Base-by-base conservation (phyloP, 73 alveolate genomes). In the Breviolum minutum region DNA sequence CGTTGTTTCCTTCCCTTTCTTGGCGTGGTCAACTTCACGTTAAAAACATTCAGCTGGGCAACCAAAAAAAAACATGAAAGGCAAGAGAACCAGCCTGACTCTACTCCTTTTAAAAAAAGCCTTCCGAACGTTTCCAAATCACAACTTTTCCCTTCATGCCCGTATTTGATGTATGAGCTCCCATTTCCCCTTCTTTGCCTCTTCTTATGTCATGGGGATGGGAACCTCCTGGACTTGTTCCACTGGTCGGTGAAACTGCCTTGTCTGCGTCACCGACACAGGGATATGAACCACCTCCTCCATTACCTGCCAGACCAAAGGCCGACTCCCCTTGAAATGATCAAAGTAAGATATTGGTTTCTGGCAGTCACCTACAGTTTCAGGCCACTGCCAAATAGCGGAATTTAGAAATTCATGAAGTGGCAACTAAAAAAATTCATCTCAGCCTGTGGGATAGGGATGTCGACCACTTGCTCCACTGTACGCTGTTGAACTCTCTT, bases 271-370 rank as follows among this genome's bases (percentile, higher is more conserved):
- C 66, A 93, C 92, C 16, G 64, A 10, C 98, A 68, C 61, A 24
- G 98, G 98, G 66, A 93, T 76, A 48, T 93, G 89, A n/a, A 93
- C 98, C 22, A 93, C 60, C 98, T 70, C 96, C 63, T 87, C 95
- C 70, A 87, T 82, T 29, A 66, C 81, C 95, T 85, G 63, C 40
- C 26, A 17, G 62, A 40, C 63, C n/a, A 68, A 68, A 14, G 77
- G n/a, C 24, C 77, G 77, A 1, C n/a, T 2, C 24, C 77, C 77
- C 77, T 17, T 6, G 8, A 22, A 68, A 68, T 68, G 77, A 14
- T 68, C n/a, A 22, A 68, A 68, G n/a, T 68, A 17, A 68, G 8
- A 68, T 68, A 68, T 68, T 22, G 17, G 77, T 40, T 40, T 40
- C 54, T 40, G 54, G 54, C 0, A 40, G 54, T 40, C 54, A 40